Percentiles rank a stretch among this genome's conserved stretches.
These are phyloP conservation scores for Ogataea allantospora DNA, from an alignment of 805 yeast species.

Conservation along the genomic window DNA sequence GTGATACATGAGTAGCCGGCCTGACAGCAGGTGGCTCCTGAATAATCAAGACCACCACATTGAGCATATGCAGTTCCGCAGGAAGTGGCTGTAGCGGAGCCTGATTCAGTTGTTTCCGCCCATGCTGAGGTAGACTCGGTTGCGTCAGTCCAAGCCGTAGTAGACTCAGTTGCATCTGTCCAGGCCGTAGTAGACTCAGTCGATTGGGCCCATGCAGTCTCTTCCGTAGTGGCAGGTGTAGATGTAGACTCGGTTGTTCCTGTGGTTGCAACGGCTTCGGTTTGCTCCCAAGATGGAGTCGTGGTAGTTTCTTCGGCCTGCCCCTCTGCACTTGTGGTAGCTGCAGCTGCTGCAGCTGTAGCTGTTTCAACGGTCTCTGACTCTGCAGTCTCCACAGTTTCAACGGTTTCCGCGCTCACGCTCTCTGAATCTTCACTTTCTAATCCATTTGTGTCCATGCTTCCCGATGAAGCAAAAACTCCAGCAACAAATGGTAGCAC, in stretches of 20 bases:
- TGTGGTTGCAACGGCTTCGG: no score
- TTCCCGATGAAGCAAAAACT: conserved; percentile 16
- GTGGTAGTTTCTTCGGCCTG: background rate
- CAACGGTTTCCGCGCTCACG: conserved; percentile 1
- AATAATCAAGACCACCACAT: conserved; percentile 31
- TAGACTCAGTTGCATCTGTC: conserved; percentile 1
- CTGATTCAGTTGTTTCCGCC: no score
- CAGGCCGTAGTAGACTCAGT: background rate
- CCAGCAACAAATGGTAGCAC: conserved; percentile 11
- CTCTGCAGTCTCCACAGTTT: background rate
- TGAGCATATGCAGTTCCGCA: conserved; percentile 31
- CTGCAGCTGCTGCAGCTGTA: background rate
- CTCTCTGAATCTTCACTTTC: background rate
- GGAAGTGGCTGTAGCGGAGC: no score
- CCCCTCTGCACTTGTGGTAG: background rate
- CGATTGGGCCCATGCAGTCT: background rate
- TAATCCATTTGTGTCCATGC: conserved; percentile 14
- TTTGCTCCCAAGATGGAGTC: no score
- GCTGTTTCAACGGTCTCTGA: conserved; percentile 1
- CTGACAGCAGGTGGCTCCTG: conserved; percentile 31
- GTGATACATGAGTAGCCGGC: conserved; percentile 23
- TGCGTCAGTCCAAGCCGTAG: no score
- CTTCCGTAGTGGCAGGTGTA: no score
- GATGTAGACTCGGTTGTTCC: background rate
- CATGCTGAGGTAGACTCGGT: no score